phyloP scores from a whole-genome alignment of 805 yeast genomes.

The Scheffersomyces coipomensis region DNA sequence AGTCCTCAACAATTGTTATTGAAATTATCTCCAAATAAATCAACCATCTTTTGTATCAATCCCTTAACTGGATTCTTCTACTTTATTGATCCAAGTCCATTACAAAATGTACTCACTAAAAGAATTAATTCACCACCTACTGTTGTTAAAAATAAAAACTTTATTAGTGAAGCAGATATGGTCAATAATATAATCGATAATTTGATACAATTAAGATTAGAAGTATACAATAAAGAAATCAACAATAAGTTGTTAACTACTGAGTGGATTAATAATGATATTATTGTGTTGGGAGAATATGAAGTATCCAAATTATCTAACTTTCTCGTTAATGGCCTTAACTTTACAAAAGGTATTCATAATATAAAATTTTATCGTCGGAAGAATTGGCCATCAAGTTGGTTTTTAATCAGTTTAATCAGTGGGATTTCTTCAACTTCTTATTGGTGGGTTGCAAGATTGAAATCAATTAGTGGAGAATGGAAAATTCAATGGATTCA shows the following conservation, averaged over 20 bases:
- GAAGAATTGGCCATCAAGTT: slow-evolving; percentile 55
- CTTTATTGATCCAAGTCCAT: slow-evolving; percentile 37
- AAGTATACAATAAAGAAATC: slow-evolving; percentile 49
- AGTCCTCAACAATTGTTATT: slow-evolving; percentile 34
- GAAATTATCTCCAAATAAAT: slow-evolving; percentile 28
- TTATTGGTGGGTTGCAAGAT: slow-evolving; percentile 54
- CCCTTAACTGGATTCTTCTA: slow-evolving; percentile 41
- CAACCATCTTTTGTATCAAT: slow-evolving; percentile 36
- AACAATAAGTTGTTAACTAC: slow-evolving; percentile 58
- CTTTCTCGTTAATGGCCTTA: slow-evolving; percentile 19
- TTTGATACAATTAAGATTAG: slow-evolving; percentile 48
- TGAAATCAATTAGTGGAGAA: slow-evolving; percentile 48
- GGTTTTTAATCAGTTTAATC: slow-evolving; percentile 48
- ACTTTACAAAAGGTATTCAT: slow-evolving; percentile 10
- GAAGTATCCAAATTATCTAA: slow-evolving; percentile 46
- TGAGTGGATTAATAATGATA: slow-evolving; percentile 66
- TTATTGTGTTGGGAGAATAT: slow-evolving; percentile 46
- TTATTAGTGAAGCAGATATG: slow-evolving; percentile 30
- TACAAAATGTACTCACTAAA: slow-evolving; percentile 29
- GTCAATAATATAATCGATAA: slow-evolving; percentile 26
- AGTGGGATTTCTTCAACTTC: slow-evolving; percentile 34
- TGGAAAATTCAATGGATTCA: slow-evolving; percentile 58
- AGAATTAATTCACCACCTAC: slow-evolving; percentile 27
- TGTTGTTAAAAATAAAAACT: slow-evolving; percentile 13
- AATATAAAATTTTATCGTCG: slow-evolving; percentile 42